Evolutionary conservation across 2,329 filamentous ascomycete genomes (phyloP), one percentile per base, ranked within the genome.

Genomic region (Diaporthe ampelina): DNA sequence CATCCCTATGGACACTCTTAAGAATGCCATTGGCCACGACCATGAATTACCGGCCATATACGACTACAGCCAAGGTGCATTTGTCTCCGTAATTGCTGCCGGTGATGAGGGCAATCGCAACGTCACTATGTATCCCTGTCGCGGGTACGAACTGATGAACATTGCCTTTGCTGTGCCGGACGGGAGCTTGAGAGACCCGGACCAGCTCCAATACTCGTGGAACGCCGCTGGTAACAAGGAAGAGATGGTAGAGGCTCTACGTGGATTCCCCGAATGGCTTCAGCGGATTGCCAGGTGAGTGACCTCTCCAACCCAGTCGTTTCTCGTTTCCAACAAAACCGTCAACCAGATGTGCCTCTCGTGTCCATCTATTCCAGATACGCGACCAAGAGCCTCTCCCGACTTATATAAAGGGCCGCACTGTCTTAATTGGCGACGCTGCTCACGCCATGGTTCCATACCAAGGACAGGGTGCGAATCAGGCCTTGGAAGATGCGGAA

Each of bases 371-470:
- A 24, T 59, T 59, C 13, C 57, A 59, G 3, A 17, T 59, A 17
- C 57, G 35, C 35, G 57, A 59, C n/a, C 57, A 59, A 26, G 57
- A 59, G 17, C 57, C 57, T 59, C 57, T 59, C 5, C 57, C 57
- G 8, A 59, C 57, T 40, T 59, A 59, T 17, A 4, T 59, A 24
- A 59, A 59, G 57, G 57, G 57, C 1, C 57, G 57, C 5, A 40
- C 57, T 48, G 52, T 29, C 21, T 35, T 70, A 54, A 50, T 59
- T 50, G 52, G 68, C 32, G 68, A 70, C 68, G 54, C 68, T 29
- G 68, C 68, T 24, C 68, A 70, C 21, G 68, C 24, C 19, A 70
- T 70, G 54, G 52, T 43, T n/a, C 68, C 68, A 17, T 70, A 58
- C 68, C 57, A 58, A 35, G 68, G 52, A 1, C 68, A 70, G 54